Conservation (phyloP, 2,329 filamentous ascomycete genomes). For the Chrysosporium keratinophilum region DNA sequence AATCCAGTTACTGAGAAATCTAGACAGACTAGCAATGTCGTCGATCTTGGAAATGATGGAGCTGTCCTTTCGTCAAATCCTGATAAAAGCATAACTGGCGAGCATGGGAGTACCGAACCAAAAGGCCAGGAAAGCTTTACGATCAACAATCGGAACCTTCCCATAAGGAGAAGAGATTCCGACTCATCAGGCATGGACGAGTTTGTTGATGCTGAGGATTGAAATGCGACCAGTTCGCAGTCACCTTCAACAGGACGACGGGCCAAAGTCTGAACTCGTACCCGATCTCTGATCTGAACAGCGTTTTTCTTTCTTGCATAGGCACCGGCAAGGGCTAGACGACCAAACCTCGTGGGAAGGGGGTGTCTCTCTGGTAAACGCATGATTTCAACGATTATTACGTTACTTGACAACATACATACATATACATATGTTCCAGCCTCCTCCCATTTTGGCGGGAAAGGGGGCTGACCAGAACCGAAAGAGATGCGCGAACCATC, state of each 20-base stretch:
- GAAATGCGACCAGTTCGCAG: neutral
- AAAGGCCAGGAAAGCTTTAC: neutral
- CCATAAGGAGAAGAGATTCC: conserved; percentile 31
- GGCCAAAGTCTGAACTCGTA: neutral
- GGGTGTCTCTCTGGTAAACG: neutral
- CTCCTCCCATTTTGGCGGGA: neutral
- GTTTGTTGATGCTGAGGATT: conserved; percentile 36
- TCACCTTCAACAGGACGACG: conserved; percentile 2
- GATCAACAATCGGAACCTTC: conserved; percentile 13
- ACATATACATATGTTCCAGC: neutral
- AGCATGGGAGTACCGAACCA: too few relatives aligned
- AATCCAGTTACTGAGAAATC: neutral
- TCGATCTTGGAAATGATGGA: conserved; percentile 14
- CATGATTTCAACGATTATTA: neutral
- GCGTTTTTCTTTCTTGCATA: neutral
- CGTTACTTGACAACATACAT: neutral
- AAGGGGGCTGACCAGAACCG: neutral
- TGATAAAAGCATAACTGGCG: neutral
- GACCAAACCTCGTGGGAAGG: neutral
- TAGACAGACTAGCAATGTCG: conserved; percentile 6
- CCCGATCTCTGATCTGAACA: neutral
- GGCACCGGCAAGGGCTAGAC: neutral
- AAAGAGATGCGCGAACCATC: neutral
- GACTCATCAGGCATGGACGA: conserved; percentile 32
- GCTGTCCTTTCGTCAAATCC: neutral